Evolutionary conservation across 306 rosid genomes (phyloP).

Genomic region (Carpinus viminea): DNA sequence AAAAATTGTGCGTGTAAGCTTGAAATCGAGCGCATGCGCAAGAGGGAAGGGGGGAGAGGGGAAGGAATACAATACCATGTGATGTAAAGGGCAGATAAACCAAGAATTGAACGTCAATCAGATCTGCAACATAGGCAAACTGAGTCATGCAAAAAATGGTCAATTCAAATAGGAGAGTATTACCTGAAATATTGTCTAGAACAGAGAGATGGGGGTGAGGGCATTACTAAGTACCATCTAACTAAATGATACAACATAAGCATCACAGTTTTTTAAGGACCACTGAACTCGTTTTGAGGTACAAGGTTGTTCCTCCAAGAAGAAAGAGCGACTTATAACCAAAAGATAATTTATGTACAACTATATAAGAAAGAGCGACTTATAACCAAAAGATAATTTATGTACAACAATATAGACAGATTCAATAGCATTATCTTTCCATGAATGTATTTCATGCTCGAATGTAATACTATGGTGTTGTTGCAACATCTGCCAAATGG

Average conservation of each 20-base stretch:
- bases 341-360: not conserved
- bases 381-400: not conserved
- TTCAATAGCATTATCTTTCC: not conserved
- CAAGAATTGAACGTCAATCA: not conserved
- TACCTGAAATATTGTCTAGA: not conserved
- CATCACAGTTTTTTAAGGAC: not conserved
- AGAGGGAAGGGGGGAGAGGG: not conserved
- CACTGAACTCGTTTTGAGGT: not conserved
- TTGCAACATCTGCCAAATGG: not conserved
- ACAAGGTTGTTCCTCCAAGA: not conserved
- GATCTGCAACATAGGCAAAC: not conserved
- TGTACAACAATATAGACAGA: not conserved
- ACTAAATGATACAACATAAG: not conserved
- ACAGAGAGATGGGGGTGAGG: not conserved
- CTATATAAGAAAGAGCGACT: not conserved
- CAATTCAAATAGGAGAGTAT: not conserved
- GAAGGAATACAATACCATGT: not conserved
- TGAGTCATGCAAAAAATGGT: not conserved
- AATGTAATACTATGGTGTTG: too few relatives aligned
- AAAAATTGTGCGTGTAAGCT: not conserved
- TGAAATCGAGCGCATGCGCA: not conserved
- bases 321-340: not conserved
- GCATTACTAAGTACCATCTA: not conserved
- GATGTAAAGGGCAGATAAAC: not conserved
- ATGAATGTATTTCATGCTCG: too few relatives aligned